These are phyloP conservation scores for Ceratocystis albifundus DNA, from an alignment of 2,329 filamentous ascomycete species.

Conservation along the genomic window DNA sequence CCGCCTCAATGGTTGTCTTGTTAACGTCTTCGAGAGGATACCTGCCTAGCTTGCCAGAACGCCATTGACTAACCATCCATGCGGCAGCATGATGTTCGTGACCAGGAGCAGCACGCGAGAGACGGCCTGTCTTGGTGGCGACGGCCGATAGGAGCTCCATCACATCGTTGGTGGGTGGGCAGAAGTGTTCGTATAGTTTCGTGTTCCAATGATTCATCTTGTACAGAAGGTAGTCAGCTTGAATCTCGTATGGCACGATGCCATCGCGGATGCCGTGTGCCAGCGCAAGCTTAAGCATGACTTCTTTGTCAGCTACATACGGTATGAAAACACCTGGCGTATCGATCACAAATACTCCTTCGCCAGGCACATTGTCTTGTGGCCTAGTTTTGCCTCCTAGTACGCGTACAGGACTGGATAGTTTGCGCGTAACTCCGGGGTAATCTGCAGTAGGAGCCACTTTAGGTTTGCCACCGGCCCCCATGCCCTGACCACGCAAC, in stretches of 20 bases:
- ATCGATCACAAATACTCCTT: slow-evolving; percentile 74
- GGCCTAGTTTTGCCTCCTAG: slow-evolving; percentile 30
- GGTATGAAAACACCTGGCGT: slow-evolving; percentile 94
- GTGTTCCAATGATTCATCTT: slow-evolving; percentile 62
- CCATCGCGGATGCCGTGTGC: slow-evolving; percentile 86
- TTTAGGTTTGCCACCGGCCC: slow-evolving; percentile 36
- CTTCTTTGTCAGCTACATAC: slow-evolving; percentile 70
- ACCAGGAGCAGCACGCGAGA: slow-evolving; percentile 60
- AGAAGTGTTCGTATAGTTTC: slow-evolving; percentile 49
- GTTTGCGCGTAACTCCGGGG: slow-evolving; percentile 79
- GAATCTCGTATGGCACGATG: slow-evolving; percentile 61
- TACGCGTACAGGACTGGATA: slow-evolving; percentile 74
- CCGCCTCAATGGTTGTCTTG: slow-evolving; percentile 42
- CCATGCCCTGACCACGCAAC: slow-evolving; percentile 57
- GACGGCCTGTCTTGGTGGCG: slow-evolving; percentile 61
- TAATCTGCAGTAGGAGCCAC: slow-evolving; percentile 74
- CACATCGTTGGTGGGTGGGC: slow-evolving; percentile 73
- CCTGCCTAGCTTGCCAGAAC: slow-evolving; percentile 59
- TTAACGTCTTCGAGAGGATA: slow-evolving; percentile 71
- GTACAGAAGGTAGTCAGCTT: slow-evolving; percentile 86
- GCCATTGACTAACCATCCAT: slow-evolving; percentile 73
- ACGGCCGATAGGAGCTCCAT: slow-evolving; percentile 57
- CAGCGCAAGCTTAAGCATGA: slow-evolving; percentile 90
- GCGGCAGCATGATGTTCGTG: slow-evolving; percentile 63
- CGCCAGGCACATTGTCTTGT: slow-evolving; percentile 32